Percentiles rank a stretch among this genome's conserved stretches.
Conservation (phyloP, 257 asterid genomes). For the Rhazya stricta region DNA sequence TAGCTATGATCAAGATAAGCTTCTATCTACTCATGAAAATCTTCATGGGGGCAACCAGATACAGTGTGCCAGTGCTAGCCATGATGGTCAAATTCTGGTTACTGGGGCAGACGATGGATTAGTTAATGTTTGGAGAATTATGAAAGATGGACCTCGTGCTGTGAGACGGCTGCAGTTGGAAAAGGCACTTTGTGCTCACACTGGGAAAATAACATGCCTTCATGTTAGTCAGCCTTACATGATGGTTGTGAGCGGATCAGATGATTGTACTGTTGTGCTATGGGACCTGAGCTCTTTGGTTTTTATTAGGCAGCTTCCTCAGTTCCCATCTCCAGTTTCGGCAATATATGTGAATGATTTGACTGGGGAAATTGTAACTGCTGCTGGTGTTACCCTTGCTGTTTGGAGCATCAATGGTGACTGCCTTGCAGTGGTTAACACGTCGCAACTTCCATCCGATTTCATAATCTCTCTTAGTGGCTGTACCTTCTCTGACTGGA, state of each 20-base stretch:
- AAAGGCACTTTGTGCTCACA: constrained; percentile 84
- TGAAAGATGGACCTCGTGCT: constrained; percentile 74
- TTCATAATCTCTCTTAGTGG: constrained; percentile 73
- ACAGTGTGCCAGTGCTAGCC: constrained; percentile 82
- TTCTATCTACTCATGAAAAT: constrained; percentile 89
- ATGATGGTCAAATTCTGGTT: constrained; percentile 80
- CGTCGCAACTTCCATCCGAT: constrained; percentile 97
- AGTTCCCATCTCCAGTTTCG: constrained; percentile 79
- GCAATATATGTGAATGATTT: constrained; percentile 84
- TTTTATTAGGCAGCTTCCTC: constrained; percentile 84
- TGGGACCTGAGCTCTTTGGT: constrained; percentile 96
- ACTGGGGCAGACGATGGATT: constrained; percentile 94
- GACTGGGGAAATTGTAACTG: constrained; percentile 84
- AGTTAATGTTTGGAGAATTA: constrained; percentile 80
- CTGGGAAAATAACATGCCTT: constrained; percentile 76
- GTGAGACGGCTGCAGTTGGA: constrained; percentile 56
- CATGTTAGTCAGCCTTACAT: constrained; percentile 94
- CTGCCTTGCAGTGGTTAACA: constrained; percentile 89
- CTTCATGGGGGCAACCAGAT: constrained; percentile 98
- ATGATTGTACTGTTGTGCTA: constrained; percentile 76
- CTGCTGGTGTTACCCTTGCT: constrained; percentile 90
- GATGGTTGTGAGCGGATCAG: constrained; percentile 97
- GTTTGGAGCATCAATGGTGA: constrained; percentile 95
- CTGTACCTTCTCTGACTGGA: constrained; percentile 75
- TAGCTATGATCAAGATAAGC: constrained; percentile 84